phyloP scores from a whole-genome alignment of 2,329 filamentous ascomycete species.

The Tolypocladium tropicale region DNA sequence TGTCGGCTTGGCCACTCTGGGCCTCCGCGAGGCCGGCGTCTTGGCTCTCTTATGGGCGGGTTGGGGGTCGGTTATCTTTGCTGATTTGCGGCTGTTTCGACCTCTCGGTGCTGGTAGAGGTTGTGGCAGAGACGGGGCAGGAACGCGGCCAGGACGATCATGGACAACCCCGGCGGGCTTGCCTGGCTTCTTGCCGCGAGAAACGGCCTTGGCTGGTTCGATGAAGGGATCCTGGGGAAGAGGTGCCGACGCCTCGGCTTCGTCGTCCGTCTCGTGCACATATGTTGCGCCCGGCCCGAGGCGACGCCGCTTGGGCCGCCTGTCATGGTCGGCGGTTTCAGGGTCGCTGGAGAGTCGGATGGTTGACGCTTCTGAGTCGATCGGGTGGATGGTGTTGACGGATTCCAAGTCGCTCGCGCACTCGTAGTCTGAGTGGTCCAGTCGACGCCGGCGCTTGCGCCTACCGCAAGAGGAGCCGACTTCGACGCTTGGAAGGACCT shows the following conservation, averaged over 20 bases:
- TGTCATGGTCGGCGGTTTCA: not conserved
- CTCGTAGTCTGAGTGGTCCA: not conserved
- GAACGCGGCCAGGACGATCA: not conserved
- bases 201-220: not conserved
- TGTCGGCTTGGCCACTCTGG: not conserved
- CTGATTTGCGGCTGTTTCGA: not conserved
- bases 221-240: not conserved
- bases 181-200: not conserved
- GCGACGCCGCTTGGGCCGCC: not conserved
- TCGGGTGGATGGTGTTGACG: not conserved
- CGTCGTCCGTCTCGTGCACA: conserved; percentile 6
- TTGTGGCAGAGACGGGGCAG: not conserved
- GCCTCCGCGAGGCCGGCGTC: not conserved
- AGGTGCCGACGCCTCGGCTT: conserved; percentile 3
- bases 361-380: too few relatives aligned
- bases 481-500: not conserved
- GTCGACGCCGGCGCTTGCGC: not conserved
- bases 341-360: not conserved
- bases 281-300: conserved; percentile 9
- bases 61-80: not conserved
- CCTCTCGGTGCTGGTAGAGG: not conserved
- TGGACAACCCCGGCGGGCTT: not conserved
- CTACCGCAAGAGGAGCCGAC: too few relatives aligned
- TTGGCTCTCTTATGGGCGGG: not conserved
- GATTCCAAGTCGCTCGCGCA: not conserved